Evolutionary conservation across 2,329 filamentous ascomycete species (phyloP).

Genomic region (Mycocentrospora acerina): DNA sequence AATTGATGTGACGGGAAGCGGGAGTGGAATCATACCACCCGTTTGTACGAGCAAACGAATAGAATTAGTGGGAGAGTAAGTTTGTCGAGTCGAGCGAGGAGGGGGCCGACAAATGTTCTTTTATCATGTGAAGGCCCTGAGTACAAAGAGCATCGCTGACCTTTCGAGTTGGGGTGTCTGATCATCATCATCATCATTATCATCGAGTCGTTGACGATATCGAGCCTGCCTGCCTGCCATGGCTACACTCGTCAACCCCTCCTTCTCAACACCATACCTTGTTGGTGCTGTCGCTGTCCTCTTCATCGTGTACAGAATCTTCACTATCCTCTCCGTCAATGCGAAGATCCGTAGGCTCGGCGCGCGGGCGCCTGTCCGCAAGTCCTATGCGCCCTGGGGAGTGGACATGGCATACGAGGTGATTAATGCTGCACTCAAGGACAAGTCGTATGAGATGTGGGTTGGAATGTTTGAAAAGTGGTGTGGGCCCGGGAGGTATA

Average conservation of each 20-base stretch:
- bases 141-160: no score
- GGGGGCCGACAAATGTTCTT: no score
- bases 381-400: conserved; percentile 50
- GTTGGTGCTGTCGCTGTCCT: conserved; percentile 22
- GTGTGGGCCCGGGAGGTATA: conserved; percentile 50
- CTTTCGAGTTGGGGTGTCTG: no score
- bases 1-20: no score
- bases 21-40: no score
- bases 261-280: conserved; percentile 24
- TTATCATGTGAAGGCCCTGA: no score
- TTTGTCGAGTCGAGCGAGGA: no score
- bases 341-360: conserved; percentile 46
- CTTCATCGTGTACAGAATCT: conserved; percentile 20
- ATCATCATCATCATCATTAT: no score
- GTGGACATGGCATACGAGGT: conserved; percentile 64
- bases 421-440: conserved; percentile 53
- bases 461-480: conserved; percentile 49
- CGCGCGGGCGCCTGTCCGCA: conserved; percentile 46
- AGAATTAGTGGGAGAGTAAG: no score
- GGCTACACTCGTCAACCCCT: conserved; percentile 17
- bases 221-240: conserved; percentile 14
- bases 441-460: conserved; percentile 67
- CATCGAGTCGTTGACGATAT: no score
- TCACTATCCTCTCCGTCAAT: conserved; percentile 29
- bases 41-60: no score